A percentile compares a stretch with the other conserved stretches of the same genome.
Evolutionary conservation across 305 asterid genomes (phyloP).

Genomic region (Solanum chacoense): DNA sequence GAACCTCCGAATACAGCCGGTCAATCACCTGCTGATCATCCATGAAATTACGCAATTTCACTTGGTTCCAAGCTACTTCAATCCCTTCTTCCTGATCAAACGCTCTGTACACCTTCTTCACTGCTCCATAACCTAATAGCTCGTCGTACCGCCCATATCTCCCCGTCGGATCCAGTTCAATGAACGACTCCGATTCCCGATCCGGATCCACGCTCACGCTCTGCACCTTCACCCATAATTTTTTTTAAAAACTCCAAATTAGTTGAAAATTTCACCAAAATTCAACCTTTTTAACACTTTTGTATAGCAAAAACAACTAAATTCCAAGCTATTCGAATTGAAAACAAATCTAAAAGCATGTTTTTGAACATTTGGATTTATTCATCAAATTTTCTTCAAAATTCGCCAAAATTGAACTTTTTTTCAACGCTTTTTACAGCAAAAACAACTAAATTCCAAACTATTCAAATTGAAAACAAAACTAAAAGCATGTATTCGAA

Average conservation of each 20-base stretch:
- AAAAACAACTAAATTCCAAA: not conserved
- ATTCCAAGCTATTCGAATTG: not conserved
- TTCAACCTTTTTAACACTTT: not conserved
- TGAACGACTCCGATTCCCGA: slow-evolving; percentile 40
- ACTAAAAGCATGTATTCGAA: not conserved
- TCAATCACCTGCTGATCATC: slow-evolving; percentile 41
- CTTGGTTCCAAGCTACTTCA: slow-evolving; percentile 90
- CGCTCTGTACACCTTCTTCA: slow-evolving; percentile 71
- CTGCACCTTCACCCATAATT: slow-evolving; percentile 4
- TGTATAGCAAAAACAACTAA: not conserved
- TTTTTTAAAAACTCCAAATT: not conserved
- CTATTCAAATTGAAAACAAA: not conserved
- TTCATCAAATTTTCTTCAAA: not conserved
- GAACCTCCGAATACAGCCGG: slow-evolving; percentile 48
- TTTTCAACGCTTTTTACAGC: not conserved
- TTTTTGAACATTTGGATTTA: not conserved
- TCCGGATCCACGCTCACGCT: slow-evolving; percentile 26
- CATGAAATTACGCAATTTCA: slow-evolving; percentile 39
- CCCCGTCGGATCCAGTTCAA: slow-evolving; percentile 54
- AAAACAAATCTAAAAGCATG: not conserved
- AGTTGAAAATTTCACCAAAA: not conserved
- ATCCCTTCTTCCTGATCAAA: slow-evolving; percentile 86
- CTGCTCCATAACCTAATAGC: slow-evolving; percentile 62
- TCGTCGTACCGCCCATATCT: slow-evolving; percentile 73
- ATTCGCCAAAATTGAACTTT: not conserved